These are phyloP conservation scores for Nannochloris sp. DNA, from an alignment of 139 green algal genomes.

Conservation along the genomic window DNA sequence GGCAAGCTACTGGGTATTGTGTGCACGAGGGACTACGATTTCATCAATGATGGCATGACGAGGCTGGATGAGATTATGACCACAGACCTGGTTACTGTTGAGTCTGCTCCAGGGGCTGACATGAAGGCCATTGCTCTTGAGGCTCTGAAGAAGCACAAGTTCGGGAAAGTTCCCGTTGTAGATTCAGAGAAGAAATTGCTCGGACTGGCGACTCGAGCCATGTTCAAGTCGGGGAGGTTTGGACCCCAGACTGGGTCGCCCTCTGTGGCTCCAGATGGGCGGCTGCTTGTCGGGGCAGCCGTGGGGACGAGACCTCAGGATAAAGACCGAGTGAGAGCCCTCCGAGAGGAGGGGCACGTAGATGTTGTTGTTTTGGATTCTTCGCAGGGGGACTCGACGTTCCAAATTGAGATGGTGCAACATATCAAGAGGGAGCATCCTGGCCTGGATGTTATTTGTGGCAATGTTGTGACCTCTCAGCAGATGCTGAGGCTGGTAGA, in stretches of 20 bases:
- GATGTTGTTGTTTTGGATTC: conserved; percentile 87
- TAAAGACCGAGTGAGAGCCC: conserved; percentile 51
- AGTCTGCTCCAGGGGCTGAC: conserved; percentile 6
- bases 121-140: conserved; percentile 34
- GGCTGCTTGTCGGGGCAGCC: conserved; percentile 74
- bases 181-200: conserved; percentile 55
- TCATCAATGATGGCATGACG: conserved; percentile 60
- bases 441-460: conserved; percentile 85
- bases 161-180: conserved; percentile 64
- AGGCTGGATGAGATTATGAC: conserved; percentile 73
- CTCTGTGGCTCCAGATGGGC: conserved; percentile 54
- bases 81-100: conserved; percentile 45
- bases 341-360: conserved; percentile 43
- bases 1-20: conserved; percentile 81
- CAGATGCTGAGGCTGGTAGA: conserved; percentile 44
- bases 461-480: conserved; percentile 81
- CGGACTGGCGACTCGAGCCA: conserved; percentile 50
- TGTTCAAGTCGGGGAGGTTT: conserved; percentile 35
- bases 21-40: conserved; percentile 68
- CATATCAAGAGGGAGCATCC: conserved; percentile 82
- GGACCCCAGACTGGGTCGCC: conserved; percentile 31
- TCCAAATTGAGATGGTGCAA: conserved; percentile 84
- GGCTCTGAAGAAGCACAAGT: conserved; percentile 45
- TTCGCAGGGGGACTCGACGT: conserved; percentile 80
- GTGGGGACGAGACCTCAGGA: conserved; percentile 80